Conservation (phyloP, 139 green algal species). For the Klebsormidium nitens region DNA sequence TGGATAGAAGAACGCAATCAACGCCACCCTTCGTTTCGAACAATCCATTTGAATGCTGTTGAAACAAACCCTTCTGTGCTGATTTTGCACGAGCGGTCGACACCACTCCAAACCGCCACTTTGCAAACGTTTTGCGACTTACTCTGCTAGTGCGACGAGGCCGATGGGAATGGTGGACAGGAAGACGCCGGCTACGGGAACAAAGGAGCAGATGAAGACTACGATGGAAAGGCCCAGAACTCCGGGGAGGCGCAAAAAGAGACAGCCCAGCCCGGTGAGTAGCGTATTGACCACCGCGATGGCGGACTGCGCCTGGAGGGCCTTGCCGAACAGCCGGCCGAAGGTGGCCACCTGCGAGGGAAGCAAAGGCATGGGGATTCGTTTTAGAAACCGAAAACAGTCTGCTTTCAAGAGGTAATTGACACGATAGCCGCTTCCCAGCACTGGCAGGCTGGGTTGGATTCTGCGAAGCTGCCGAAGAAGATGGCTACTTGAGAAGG, state of each 20-base stretch:
- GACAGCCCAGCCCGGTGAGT: constrained; percentile 81
- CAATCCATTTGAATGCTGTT: no score
- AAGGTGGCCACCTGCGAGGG: constrained; percentile 47
- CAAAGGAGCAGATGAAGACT: constrained; percentile 90
- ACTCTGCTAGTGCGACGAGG: constrained; percentile 74
- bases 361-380: no score
- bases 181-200: constrained; percentile 84
- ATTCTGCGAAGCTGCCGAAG: no score
- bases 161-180: constrained; percentile 84
- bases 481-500: no score
- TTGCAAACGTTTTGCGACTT: constrained; percentile 53
- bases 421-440: no score
- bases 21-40: no score
- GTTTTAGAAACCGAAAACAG: no score
- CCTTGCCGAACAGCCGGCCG: constrained; percentile 14
- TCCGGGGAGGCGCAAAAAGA: constrained; percentile 70
- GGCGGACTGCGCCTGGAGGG: constrained; percentile 60
- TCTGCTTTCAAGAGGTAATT: no score
- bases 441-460: no score
- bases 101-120: no score
- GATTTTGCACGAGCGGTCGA: no score
- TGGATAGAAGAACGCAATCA: constrained; percentile 78
- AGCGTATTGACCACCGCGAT: constrained; percentile 88
- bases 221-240: constrained; percentile 80
- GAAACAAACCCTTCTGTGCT: no score